Conservation (phyloP, 1,284 basidiomycete genomes). For the Fistulina hepatica region DNA sequence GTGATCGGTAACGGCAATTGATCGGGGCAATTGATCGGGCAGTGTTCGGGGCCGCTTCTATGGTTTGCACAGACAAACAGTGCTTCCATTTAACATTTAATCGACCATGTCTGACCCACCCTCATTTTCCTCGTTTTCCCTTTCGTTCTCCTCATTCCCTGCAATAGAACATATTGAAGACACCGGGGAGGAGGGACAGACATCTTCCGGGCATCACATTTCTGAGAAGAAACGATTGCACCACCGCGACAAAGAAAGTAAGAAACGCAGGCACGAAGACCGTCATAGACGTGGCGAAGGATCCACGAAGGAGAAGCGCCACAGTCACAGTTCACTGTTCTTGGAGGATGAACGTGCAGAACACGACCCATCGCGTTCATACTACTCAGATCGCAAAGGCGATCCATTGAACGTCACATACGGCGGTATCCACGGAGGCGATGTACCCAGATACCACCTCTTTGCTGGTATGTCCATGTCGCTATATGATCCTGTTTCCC, state of each 20-base stretch:
- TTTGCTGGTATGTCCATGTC: constrained; percentile 37
- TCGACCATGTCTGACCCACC: constrained; percentile 33
- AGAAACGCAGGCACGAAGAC: constrained; percentile 11
- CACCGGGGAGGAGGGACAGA: constrained; percentile 16
- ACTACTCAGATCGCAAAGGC: constrained; percentile 60
- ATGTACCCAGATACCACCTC: constrained; percentile 56
- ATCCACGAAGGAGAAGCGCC: constrained; percentile 13
- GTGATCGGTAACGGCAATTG: too few relatives aligned
- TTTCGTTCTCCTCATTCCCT: constrained; percentile 4
- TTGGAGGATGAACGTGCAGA: constrained; percentile 21
- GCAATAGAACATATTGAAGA: constrained; percentile 7
- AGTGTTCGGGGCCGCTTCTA: too few relatives aligned
- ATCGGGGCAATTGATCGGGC: too few relatives aligned
- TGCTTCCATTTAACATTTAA: too few relatives aligned
- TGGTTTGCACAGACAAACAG: too few relatives aligned
- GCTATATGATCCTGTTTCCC: constrained; percentile 22
- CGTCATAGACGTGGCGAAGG: constrained; percentile 13
- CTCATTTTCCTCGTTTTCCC: constrained; percentile 47
- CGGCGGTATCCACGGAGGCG: constrained; percentile 52
- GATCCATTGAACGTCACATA: constrained; percentile 61
- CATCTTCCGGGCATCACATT: constrained; percentile 17
- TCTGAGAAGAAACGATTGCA: constrained; percentile 20
- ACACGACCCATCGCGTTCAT: constrained; percentile 29
- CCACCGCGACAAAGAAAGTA: constrained; percentile 19
- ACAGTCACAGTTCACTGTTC: constrained; percentile 21